phyloP scores from a whole-genome alignment of 2,329 filamentous ascomycete species.

The Fusarium guadeloupense region DNA sequence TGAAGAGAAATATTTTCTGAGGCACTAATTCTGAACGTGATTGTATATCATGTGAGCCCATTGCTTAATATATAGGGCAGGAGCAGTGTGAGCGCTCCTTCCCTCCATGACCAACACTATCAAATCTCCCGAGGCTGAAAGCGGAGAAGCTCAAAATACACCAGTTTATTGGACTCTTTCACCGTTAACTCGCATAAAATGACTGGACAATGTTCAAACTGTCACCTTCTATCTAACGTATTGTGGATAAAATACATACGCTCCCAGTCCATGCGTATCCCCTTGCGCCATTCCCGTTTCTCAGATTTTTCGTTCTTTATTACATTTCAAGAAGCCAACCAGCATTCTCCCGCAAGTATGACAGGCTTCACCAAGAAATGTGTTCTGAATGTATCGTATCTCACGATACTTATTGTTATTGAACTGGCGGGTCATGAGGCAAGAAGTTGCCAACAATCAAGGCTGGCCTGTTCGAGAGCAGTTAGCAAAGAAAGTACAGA shows the following conservation, averaged over 20 bases:
- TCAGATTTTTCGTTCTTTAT: slow-evolving; percentile 13
- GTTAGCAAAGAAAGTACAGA: slow-evolving; percentile 46
- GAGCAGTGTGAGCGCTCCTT: slow-evolving; percentile 9
- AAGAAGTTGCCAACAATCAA: slow-evolving; percentile 97
- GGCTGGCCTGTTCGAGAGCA: slow-evolving; percentile 71
- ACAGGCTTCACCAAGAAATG: neutral
- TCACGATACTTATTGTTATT: slow-evolving; percentile 23
- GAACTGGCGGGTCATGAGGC: slow-evolving; percentile 73
- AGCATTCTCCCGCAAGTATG: neutral
- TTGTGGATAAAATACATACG: slow-evolving; percentile 33
- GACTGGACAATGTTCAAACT: slow-evolving; percentile 6
- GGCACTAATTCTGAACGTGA: neutral
- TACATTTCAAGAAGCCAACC: slow-evolving; percentile 4
- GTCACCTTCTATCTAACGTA: slow-evolving; percentile 28
- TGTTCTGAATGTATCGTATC: neutral
- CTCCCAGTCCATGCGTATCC: slow-evolving; percentile 24
- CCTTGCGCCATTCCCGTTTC: slow-evolving; percentile 28
- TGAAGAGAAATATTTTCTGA: neutral
- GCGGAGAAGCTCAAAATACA: neutral
- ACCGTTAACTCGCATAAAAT: neutral
- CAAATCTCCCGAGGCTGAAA: neutral
- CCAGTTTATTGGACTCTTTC: neutral
- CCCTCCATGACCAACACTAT: neutral
- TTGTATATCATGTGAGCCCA: slow-evolving; percentile 10
- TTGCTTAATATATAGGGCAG: slow-evolving; percentile 1